phyloP scores from a whole-genome alignment of 306 rosid genomes.

The Dalbergia cultrata region DNA sequence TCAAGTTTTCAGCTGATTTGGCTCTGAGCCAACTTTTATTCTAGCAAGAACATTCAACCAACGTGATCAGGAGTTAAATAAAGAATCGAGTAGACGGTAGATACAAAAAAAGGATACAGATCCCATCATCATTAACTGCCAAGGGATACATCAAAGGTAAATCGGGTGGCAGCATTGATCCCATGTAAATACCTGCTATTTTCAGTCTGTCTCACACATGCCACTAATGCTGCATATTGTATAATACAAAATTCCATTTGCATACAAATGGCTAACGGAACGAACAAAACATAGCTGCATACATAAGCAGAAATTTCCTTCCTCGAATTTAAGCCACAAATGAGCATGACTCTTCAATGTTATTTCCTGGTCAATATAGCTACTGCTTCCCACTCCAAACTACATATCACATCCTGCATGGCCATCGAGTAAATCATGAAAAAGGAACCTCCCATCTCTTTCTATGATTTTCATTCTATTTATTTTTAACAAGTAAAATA shows the following conservation, averaged over 20 bases:
- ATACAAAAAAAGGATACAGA: neutral
- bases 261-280: slow-evolving; percentile 45
- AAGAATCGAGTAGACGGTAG: no score
- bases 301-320: slow-evolving; percentile 20
- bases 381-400: slow-evolving; percentile 95
- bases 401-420: slow-evolving; percentile 85
- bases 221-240: slow-evolving; percentile 27
- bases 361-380: slow-evolving; percentile 74
- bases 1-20: no score
- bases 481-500: neutral
- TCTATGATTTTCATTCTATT: neutral
- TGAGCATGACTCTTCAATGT: slow-evolving; percentile 31
- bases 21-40: no score
- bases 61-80: no score
- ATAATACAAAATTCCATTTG: slow-evolving; percentile 35
- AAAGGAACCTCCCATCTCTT: slow-evolving; percentile 1
- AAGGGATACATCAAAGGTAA: neutral
- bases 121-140: slow-evolving; percentile 7
- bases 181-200: neutral
- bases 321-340: slow-evolving; percentile 29
- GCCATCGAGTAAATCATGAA: slow-evolving; percentile 41
- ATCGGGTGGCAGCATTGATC: neutral
- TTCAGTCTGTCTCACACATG: slow-evolving; percentile 23
- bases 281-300: slow-evolving; percentile 33
- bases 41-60: no score